These are phyloP conservation scores for Colletotrichum sp. DNA, from an alignment of 2,329 filamentous ascomycete species.

Conservation along the genomic window DNA sequence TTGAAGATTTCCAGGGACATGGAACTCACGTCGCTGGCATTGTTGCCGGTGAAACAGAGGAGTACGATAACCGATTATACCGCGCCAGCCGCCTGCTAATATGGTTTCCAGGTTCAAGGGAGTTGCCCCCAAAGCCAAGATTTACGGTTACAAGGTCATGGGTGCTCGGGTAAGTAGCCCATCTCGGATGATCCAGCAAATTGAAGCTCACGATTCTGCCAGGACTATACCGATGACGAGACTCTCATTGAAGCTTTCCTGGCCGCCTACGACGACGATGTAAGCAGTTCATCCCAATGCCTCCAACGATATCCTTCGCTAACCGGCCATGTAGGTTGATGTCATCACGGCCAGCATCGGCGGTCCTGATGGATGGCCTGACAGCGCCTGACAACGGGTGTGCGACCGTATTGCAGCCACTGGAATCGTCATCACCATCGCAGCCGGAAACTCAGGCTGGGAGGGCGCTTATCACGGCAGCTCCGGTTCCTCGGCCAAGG, in stretches of 20 bases:
- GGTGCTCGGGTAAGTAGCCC: not conserved
- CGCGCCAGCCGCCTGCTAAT: not conserved
- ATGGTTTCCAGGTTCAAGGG: not conserved
- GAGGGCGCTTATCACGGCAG: conserved; percentile 45
- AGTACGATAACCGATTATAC: not conserved
- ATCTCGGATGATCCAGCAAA: not conserved
- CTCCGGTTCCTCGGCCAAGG: conserved; percentile 44
- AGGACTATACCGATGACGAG: conserved; percentile 14
- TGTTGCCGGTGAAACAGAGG: conserved; percentile 21
- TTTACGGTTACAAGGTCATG: conserved; percentile 18
- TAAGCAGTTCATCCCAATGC: not conserved
- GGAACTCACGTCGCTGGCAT: conserved; percentile 40
- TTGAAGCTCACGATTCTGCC: not conserved
- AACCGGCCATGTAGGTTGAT: conserved; percentile 10
- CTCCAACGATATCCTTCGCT: not conserved
- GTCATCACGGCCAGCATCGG: conserved; percentile 31
- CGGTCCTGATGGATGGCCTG: conserved; percentile 20
- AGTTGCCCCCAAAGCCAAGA: conserved; percentile 8
- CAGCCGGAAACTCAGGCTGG: conserved; percentile 49
- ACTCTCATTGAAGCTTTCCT: conserved; percentile 18
- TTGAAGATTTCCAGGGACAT: conserved; percentile 38
- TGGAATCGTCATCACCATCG: conserved; percentile 44
- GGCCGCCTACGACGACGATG: conserved; percentile 1
- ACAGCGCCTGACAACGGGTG: conserved; percentile 34
- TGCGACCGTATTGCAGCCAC: conserved; percentile 38